Evolutionary conservation across 2,329 filamentous ascomycete genomes (phyloP), one percentile per base, ranked within the genome.

Genomic region (Sordariomycetes sp.): DNA sequence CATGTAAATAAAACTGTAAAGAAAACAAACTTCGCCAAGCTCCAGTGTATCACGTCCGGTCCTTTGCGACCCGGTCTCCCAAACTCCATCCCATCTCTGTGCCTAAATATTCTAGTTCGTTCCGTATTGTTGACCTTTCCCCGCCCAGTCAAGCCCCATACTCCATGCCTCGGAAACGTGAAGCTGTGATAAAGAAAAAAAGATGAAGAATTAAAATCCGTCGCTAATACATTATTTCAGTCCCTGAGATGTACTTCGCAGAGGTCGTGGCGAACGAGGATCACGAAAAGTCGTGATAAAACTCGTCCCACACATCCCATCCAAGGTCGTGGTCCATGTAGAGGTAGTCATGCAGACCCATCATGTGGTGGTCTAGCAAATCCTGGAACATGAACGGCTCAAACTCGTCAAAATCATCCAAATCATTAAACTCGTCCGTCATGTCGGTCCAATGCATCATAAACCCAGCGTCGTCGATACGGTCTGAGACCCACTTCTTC

Each of bases 401-500:
- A n/a, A 52, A 52, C 13, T 52, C 51, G 25, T 52, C 51, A 22
- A 48, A 28, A 1, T 22, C 45, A n/a, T 56, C 55, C 22, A n/a
- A 28, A n/a, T 51, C 39, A 13, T 34, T 24, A 22, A 20, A 25
- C 13, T 51, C 28, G 17, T 48, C 54, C 17, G 25, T 20, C 53
- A 51, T 32, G 20, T 51, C 42, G 17, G 35, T 15, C 55, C 45
- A 52, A 28, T 56, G 55, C 20, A 56, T n/a, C 32, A 56, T 24
- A 22, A 56, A 39, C 15, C 24, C 55, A 17, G 50, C 55, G 13
- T 39, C 48, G n/a, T 56, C 55, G 20, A 56, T 24, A 15, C 55
- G 55, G 28, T 56, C 48, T 10, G 55, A 52, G 6, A 56, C 55
- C 55, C 55, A 56, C 48, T 56, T 56, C 48, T 56, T 56, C 34